phyloP scores from a whole-genome alignment of 1,284 basidiomycete genomes.

The Cryptococcus sp. region DNA sequence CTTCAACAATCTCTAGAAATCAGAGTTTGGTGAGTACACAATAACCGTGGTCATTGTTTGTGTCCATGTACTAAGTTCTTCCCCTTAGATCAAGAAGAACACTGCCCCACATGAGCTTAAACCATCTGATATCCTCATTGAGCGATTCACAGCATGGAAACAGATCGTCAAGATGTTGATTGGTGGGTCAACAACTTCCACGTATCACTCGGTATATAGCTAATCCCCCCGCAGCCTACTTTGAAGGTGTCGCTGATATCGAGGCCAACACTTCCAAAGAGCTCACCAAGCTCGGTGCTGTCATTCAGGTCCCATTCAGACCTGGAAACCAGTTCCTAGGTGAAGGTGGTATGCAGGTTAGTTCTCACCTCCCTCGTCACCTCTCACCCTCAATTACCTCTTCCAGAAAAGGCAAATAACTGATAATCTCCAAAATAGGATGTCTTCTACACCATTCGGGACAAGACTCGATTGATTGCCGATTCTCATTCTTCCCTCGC shows the following conservation, averaged over 20 bases:
- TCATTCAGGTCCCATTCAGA: constrained; percentile 95
- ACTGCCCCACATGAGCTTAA: constrained; percentile 82
- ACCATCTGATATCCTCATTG: constrained; percentile 94
- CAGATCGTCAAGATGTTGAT: constrained; percentile 90
- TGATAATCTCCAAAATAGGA: constrained; percentile 56
- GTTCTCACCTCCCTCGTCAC: constrained; percentile 2
- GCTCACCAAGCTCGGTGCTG: constrained; percentile 90
- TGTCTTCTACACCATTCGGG: constrained; percentile 86
- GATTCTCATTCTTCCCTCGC: constrained; percentile 97
- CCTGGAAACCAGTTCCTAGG: constrained; percentile 94
- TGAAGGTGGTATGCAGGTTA: constrained; percentile 77
- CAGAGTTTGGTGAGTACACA: constrained; percentile 59
- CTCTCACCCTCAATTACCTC: neutral
- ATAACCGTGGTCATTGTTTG: neutral
- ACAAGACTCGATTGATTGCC: constrained; percentile 89
- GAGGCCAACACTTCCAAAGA: constrained; percentile 93
- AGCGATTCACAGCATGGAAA: constrained; percentile 65
- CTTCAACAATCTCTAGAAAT: constrained; percentile 66
- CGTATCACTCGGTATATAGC: constrained; percentile 1
- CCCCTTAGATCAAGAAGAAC: constrained; percentile 70
- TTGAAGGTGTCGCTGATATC: constrained; percentile 83
- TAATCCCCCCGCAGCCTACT: constrained; percentile 42
- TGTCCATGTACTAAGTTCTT: neutral
- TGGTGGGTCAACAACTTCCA: constrained; percentile 39
- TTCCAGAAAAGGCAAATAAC: neutral